phyloP scores from a whole-genome alignment of 2,329 filamentous ascomycete species.

The Septoria linicola region DNA sequence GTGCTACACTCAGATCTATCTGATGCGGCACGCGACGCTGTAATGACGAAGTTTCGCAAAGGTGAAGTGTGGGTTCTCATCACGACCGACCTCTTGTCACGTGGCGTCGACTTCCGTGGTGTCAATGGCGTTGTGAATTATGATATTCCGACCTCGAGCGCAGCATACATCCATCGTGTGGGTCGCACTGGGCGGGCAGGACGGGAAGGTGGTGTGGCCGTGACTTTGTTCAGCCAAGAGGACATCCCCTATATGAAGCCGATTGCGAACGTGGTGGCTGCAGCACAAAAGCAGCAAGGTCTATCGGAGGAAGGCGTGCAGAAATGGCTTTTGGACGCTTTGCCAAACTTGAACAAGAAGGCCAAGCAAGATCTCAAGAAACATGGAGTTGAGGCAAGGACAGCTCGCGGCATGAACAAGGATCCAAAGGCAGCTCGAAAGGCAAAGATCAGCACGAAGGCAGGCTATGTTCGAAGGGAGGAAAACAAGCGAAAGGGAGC shows the following conservation, averaged over 20 bases:
- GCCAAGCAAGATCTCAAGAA: constrained; percentile 80
- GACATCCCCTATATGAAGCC: constrained; percentile 87
- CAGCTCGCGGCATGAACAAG: constrained; percentile 41
- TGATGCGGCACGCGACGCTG: constrained; percentile 68
- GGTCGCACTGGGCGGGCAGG: constrained; percentile 89
- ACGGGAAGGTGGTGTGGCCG: constrained; percentile 79
- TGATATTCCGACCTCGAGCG: constrained; percentile 88
- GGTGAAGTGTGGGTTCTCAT: constrained; percentile 96
- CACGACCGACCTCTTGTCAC: constrained; percentile 88
- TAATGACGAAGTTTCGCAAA: constrained; percentile 86
- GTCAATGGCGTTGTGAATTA: constrained; percentile 97
- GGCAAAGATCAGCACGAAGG: constrained; percentile 78
- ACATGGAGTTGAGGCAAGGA: constrained; percentile 73
- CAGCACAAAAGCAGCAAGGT: constrained; percentile 68
- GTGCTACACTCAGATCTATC: constrained; percentile 86
- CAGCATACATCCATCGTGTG: constrained; percentile 88
- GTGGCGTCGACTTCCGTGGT: constrained; percentile 91
- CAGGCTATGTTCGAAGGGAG: constrained; percentile 68
- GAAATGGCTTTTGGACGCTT: constrained; percentile 82
- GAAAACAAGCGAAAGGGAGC: constrained; percentile 61
- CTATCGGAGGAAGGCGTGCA: constrained; percentile 58
- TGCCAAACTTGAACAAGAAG: constrained; percentile 80
- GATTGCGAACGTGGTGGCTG: constrained; percentile 87
- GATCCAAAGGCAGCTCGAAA: constrained; percentile 48
- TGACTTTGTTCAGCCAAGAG: constrained; percentile 94